These are phyloP conservation scores for Didymella pomorum DNA, from an alignment of 2,329 filamentous ascomycete genomes.

Conservation along the genomic window DNA sequence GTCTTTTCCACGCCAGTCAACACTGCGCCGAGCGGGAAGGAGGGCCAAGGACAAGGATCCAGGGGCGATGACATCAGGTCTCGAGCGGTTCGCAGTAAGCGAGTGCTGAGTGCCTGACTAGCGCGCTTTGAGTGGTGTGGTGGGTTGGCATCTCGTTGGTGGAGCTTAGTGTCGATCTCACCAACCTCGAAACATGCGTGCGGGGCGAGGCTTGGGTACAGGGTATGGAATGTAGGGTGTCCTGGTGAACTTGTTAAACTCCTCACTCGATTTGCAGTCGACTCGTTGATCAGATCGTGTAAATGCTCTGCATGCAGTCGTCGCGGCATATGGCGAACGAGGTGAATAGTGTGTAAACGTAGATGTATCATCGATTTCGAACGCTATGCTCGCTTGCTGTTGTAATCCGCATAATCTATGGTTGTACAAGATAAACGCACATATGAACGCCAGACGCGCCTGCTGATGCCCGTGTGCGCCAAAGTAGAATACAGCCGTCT, in stretches of 20 bases:
- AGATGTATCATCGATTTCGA: conserved; percentile 1
- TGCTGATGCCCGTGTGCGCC: conserved; percentile 12
- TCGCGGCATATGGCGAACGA: neutral
- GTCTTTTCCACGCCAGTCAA: conserved; percentile 9
- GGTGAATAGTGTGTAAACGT: neutral
- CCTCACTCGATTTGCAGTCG: neutral
- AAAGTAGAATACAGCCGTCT: conserved; percentile 7
- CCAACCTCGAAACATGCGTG: neutral
- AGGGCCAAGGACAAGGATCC: conserved; percentile 7
- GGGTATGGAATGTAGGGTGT: neutral
- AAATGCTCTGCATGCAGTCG: neutral
- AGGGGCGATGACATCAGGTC: conserved; percentile 14
- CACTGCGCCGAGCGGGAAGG: neutral
- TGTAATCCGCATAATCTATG: conserved; percentile 11
- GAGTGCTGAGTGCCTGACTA: conserved; percentile 19
- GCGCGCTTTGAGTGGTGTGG: conserved; percentile 4
- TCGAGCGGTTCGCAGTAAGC: conserved; percentile 9
- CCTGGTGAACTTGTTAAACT: neutral
- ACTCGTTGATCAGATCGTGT: neutral
- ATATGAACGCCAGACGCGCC: conserved; percentile 14
- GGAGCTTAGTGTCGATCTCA: conserved; percentile 9
- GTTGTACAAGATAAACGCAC: conserved; percentile 11
- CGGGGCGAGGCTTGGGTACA: neutral
- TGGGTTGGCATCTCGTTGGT: conserved; percentile 7
- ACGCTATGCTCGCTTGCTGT: conserved; percentile 16